phyloP scores from a whole-genome alignment of 1,139 yeast genomes.

The Yamadazyma kanchanaburiensis region DNA sequence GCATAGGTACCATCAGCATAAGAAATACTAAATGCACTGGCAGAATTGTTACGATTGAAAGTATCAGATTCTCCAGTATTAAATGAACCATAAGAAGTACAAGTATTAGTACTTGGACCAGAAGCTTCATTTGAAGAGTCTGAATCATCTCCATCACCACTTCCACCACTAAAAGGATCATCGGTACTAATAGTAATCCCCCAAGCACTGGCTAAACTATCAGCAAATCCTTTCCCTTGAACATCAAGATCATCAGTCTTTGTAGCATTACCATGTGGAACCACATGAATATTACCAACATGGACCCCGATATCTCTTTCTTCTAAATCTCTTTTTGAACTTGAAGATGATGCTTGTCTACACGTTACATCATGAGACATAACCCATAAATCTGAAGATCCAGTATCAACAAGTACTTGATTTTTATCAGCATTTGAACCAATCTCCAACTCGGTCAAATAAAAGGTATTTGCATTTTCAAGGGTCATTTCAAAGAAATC shows the following conservation, averaged over 20 bases:
- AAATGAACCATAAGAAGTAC: slow-evolving; percentile 40
- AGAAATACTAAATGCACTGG: slow-evolving; percentile 36
- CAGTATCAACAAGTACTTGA: slow-evolving; percentile 41
- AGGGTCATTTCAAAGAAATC: slow-evolving; percentile 31
- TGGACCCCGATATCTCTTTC: slow-evolving; percentile 2
- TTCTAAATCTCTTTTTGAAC: slow-evolving; percentile 2
- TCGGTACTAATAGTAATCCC: slow-evolving; percentile 5
- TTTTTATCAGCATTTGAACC: slow-evolving; percentile 32
- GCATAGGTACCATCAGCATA: slow-evolving; percentile 50
- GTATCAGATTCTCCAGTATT: slow-evolving; percentile 29
- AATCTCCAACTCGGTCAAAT: slow-evolving; percentile 38
- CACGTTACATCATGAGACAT: slow-evolving; percentile 33
- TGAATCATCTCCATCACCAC: slow-evolving; percentile 4
- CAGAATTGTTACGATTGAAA: slow-evolving; percentile 30
- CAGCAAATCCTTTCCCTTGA: slow-evolving; percentile 9
- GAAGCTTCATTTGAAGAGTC: slow-evolving; percentile 6
- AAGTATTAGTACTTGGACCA: slow-evolving; percentile 18
- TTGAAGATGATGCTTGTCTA: slow-evolving; percentile 5
- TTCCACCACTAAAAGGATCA: slow-evolving; percentile 3
- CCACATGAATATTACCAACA: slow-evolving; percentile 5
- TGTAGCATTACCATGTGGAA: slow-evolving; percentile 3
- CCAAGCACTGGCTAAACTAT: slow-evolving; percentile 8
- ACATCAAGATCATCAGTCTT: slow-evolving; percentile 1
- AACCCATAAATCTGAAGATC: slow-evolving; percentile 48
- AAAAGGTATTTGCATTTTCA: slow-evolving; percentile 44